Evolutionary conservation across 805 yeast species (phyloP), one percentile per base, ranked within the genome.

Genomic region (Candida tibetensis): DNA sequence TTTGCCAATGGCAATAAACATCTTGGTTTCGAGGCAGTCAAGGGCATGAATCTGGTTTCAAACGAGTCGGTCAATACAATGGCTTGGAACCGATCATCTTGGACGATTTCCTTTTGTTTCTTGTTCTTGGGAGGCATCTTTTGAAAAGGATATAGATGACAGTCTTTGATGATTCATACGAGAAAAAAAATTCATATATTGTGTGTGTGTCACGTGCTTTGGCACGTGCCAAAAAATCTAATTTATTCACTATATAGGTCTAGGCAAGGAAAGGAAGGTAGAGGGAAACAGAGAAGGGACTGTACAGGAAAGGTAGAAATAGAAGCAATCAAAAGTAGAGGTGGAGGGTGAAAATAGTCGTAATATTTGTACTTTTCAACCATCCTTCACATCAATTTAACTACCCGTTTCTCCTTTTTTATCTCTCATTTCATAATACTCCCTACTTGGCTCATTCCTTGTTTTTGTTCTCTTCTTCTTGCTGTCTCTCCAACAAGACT

Each of bases 61-160:
- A 86, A 93, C 15, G 96, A 86, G 63, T 93, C 99, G 12, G 96
- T 87, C 50, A 93, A 76, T 16, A 93, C 96, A 42, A 93, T 82
- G 4, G 99, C 99, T 66, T 91, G 98, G 40, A 93, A 72, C 52
- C 90, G 74, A 46, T 83, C 84, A 55, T 81, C 86, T 52, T 76
- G 77, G 22, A 74, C 80, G 21, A 74, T 67, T 39, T 80, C 86
- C 51, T 77, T 76, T 48, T 71, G 76, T 48, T 72, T 73, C 57
- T 72, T 76, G 37, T 49, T 51, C 48, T 72, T 73, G 22, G 77
- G 76, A 10, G 77, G 69, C 76, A 68, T 71, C 19, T 27, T 26
- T 28, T 21, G 8, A 28, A 28, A 28, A 28, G 17, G 17, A 28
- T 28, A 15, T 14, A 13, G 7, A 3, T 27, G 17, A 27, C 5